Evolutionary conservation across 805 yeast genomes (phyloP), one percentile per base, ranked within the genome.

Genomic region (Cyberlindnera japonica): DNA sequence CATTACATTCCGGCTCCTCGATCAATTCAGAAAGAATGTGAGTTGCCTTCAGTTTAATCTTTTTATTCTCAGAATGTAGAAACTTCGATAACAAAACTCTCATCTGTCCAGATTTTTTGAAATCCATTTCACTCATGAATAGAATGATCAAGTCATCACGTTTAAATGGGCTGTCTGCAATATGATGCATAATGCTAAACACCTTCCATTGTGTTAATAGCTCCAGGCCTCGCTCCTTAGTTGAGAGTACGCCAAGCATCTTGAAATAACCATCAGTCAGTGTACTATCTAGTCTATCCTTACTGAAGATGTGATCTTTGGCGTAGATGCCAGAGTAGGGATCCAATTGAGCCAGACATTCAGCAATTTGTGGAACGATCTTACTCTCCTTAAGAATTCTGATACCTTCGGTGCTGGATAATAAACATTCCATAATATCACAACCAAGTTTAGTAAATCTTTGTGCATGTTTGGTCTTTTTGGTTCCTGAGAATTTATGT

Each of bases 301-400:
- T 70, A 2, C 87, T 77, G 41, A 91, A 77, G 2, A 91, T 72
- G 12, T 95, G 93, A 35, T 83, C 91, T 2, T 74, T 63, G 0
- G 93, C 79, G 4, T 71, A 64, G 23, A 87, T 74, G 1, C 95
- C 95, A 55, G 89, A 81, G 57, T 68, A 72, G 1, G 91, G 91
- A 53, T 85, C 95, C 16, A 86, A 65, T 59, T 86, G 95, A 0
- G 93, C 93, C 30, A 91, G 67, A 37, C 95, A 81, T 51, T 93
- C 96, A 0, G 95, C 89, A 37, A 91, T 71, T 57, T 91, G 98
- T 2, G 95, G 85, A 25, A 91, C 60, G 7, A 90, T 68, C 61
- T 93, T 90, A 60, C 83, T 88, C 40, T 78, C 83, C 24, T 72
- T 64, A 13, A 88, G 65, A 48, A 79, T 82, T 45, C 71, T 72